Conservation (phyloP, 345 rosid genomes). For the Brassica rapa region DNA sequence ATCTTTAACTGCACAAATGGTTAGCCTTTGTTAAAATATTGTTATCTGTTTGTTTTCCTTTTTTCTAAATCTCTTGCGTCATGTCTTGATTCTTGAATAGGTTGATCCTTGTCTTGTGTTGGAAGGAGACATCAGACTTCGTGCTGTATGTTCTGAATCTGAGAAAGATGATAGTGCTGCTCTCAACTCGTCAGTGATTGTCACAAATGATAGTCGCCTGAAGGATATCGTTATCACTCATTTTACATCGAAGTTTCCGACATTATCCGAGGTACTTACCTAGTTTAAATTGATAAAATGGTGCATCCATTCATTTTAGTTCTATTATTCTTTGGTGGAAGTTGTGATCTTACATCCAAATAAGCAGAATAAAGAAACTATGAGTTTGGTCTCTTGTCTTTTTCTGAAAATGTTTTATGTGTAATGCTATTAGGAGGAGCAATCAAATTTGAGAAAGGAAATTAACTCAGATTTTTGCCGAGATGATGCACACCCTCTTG, state of each 20-base stretch:
- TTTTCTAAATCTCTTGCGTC: slow-evolving; percentile 7
- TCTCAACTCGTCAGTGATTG: slow-evolving; percentile 45
- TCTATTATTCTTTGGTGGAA: not conserved
- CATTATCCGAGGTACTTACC: slow-evolving; percentile 67
- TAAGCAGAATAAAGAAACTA: slow-evolving; percentile 1
- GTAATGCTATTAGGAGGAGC: slow-evolving; percentile 61
- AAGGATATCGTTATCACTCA: slow-evolving; percentile 65
- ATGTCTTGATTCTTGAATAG: slow-evolving; percentile 47
- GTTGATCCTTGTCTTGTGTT: slow-evolving; percentile 76
- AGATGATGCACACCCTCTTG: slow-evolving; percentile 79
- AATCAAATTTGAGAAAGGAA: slow-evolving; percentile 57
- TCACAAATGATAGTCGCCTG: slow-evolving; percentile 52
- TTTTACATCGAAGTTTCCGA: slow-evolving; percentile 50
- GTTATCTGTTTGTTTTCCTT: not conserved
- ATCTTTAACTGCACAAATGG: slow-evolving; percentile 62
- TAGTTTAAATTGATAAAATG: not conserved
- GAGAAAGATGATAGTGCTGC: slow-evolving; percentile 47
- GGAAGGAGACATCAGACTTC: slow-evolving; percentile 62
- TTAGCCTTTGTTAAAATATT: slow-evolving; percentile 38
- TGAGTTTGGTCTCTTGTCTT: slow-evolving; percentile 5
- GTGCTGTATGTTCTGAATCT: slow-evolving; percentile 57
- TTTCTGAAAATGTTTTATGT: not conserved
- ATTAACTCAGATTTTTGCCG: slow-evolving; percentile 67
- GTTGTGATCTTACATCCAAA: too few relatives aligned
- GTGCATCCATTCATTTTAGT: not conserved